Conservation (phyloP, 192 early-diverging fungal species). For the Coemansia sp. region DNA sequence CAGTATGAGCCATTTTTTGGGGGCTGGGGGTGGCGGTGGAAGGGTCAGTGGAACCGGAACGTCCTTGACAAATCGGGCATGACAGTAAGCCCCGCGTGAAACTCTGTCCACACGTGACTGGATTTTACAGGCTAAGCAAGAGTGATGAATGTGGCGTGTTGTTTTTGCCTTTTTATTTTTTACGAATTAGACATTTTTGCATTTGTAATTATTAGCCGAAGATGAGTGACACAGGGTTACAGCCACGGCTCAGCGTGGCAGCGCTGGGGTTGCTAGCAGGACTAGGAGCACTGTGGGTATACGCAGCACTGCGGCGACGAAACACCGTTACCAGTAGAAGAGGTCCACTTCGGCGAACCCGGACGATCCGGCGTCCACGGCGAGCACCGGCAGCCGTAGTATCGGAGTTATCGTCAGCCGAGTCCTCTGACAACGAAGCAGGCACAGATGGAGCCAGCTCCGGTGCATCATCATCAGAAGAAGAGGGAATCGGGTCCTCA, state of each 20-base stretch:
- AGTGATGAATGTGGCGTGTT: neutral
- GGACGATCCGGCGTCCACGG: slow-evolving; percentile 45
- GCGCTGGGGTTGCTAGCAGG: slow-evolving; percentile 41
- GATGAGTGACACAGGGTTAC: slow-evolving; percentile 9
- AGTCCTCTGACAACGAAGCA: slow-evolving; percentile 21
- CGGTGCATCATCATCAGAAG: neutral
- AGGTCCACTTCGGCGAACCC: slow-evolving; percentile 29
- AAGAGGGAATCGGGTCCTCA: slow-evolving; percentile 13
- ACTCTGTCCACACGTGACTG: neutral
- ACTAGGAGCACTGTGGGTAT: slow-evolving; percentile 46
- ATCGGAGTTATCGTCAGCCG: slow-evolving; percentile 3
- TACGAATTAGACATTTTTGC: neutral
- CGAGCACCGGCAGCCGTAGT: slow-evolving; percentile 17
- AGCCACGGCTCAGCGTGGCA: slow-evolving; percentile 42
- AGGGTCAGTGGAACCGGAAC: neutral
- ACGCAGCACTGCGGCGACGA: slow-evolving; percentile 22
- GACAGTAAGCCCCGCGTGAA: neutral
- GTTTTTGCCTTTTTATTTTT: neutral
- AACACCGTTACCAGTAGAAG: slow-evolving; percentile 1
- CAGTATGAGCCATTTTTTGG: neutral
- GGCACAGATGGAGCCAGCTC: slow-evolving; percentile 3
- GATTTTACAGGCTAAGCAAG: neutral
- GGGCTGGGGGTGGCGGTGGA: neutral
- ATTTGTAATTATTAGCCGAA: neutral
- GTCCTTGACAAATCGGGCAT: neutral